Conservation (phyloP, 306 rosid genomes). For the Sphenostylis stenocarpa region DNA sequence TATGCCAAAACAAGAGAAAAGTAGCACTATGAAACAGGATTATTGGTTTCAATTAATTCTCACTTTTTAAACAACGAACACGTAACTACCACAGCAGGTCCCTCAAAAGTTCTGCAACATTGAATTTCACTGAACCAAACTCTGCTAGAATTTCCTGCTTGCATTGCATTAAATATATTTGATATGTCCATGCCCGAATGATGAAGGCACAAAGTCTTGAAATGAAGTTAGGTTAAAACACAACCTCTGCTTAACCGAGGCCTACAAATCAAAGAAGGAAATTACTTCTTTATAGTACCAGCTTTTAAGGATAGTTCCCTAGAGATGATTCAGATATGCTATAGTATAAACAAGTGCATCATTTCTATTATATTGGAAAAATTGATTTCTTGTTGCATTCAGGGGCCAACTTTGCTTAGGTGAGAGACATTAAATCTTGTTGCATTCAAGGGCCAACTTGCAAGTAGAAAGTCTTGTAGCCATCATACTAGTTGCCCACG, state of each 20-base stretch:
- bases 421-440: constrained; percentile 8
- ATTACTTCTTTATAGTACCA: not conserved
- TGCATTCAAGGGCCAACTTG: not conserved
- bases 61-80: not conserved
- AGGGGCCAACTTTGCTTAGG: constrained; percentile 1
- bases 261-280: constrained; percentile 11
- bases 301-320: not conserved
- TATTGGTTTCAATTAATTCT: not conserved
- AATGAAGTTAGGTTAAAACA: not conserved
- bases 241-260: not conserved
- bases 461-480: not conserved
- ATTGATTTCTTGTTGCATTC: not conserved
- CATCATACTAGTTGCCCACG: constrained; percentile 32
- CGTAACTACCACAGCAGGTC: not conserved
- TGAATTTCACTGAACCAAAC: not conserved
- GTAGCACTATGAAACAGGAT: not conserved
- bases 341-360: not conserved
- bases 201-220: constrained; percentile 4
- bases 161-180: constrained; percentile 4
- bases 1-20: not conserved
- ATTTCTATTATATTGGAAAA: not conserved
- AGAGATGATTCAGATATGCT: not conserved
- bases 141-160: not conserved
- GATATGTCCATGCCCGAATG: not conserved
- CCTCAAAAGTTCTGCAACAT: not conserved